phyloP scores from a whole-genome alignment of 306 rosid species.

The Luffa acutangula region DNA sequence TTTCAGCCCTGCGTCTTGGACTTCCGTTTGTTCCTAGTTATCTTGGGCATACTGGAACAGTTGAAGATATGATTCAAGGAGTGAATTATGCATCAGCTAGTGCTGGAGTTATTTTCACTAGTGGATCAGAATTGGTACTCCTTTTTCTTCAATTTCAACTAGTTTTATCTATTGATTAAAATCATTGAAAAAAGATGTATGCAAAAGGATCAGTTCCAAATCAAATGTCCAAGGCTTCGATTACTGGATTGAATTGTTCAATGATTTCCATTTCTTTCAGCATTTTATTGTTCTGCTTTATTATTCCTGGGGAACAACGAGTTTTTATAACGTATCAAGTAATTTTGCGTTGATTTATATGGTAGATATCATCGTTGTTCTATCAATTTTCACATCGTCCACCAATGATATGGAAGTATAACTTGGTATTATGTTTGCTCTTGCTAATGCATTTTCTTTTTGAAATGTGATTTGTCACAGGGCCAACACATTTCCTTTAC shows the following conservation, averaged over 20 bases:
- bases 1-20: constrained; percentile 60
- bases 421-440: neutral
- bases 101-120: constrained; percentile 74
- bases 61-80: constrained; percentile 59
- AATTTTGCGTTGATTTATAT: neutral
- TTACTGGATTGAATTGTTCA: neutral
- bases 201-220: neutral
- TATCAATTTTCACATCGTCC: neutral
- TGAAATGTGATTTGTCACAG: constrained; percentile 24
- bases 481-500: constrained; percentile 73
- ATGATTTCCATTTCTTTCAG: neutral
- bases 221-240: neutral
- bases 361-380: neutral
- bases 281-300: neutral
- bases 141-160: neutral
- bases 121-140: constrained; percentile 81
- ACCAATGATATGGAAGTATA: neutral
- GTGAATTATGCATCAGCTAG: constrained; percentile 89
- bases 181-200: neutral
- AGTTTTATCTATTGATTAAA: neutral
- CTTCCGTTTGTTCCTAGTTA: constrained; percentile 85
- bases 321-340: neutral
- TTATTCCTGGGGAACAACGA: neutral
- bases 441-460: neutral
- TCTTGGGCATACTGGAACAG: constrained; percentile 54